Base-by-base conservation (phyloP, 106 monocot species). In the Hemerocallis citrina region DNA sequence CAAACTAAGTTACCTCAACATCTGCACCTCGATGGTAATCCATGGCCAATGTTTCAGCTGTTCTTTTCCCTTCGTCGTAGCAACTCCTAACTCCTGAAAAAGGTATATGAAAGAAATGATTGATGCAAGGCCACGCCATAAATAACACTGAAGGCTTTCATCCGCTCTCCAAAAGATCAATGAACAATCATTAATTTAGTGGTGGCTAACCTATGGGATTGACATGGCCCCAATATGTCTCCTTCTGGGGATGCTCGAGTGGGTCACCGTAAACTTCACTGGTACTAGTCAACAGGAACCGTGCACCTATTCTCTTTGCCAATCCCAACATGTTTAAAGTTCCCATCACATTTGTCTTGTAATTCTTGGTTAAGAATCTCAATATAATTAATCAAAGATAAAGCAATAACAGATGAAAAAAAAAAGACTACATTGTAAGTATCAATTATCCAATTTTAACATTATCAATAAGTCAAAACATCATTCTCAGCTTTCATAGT, bases 301-400 rank as follows among this genome's bases (percentile, higher is more conserved):
- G 48, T 32, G 94, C 94, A 8, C 94, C 94, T 23, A 95, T 80
- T 61, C 94, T 83, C 72, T 94, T 95, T 27, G 94, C 94, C 65
- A 95, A 68, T 1, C 94, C 94, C 63, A 95, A 72, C 94, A 95
- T 89, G 67, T 95, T 95, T 65, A 95, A 68, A 10, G 94, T 95
- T 45, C 94, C 94, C 83, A 89, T 83, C 66, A 95, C 94, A 74
- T 95, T 95, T 67, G 89, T 89, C 89, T 95, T 94, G 92, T 93
- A 61, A 45, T 21, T 62, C 55, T 57, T 38, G 23, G 40, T 79
- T 82, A 79, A 82, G 79, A 42, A 79, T 60, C 22, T 50, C 50
- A 24, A 11, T 16, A 44, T 14, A 44, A 45, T 17, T 45, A 45
- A 45, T 45, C n/a, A 2, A 19, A 3, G 20, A 19, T 45, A 17